Conservation (phyloP, 345 rosid species). For the Eucalyptus fibrosa region DNA sequence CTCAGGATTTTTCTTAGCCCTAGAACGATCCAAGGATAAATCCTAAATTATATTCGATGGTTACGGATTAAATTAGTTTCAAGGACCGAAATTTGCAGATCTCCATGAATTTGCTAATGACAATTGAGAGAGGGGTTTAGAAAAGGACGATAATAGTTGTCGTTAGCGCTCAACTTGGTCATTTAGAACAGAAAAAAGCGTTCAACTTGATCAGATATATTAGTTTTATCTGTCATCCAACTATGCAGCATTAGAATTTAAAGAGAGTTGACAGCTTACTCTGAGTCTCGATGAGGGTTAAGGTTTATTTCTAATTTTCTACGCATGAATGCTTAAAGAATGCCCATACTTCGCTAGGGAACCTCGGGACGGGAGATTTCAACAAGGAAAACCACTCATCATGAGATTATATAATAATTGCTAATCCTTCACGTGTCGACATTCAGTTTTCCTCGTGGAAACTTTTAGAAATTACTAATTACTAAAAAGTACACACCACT, state of each 20-base stretch:
- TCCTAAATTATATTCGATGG: background rate
- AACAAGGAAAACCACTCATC: background rate
- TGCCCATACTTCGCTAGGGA: background rate
- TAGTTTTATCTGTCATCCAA: background rate
- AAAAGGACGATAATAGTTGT: background rate
- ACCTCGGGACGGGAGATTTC: background rate
- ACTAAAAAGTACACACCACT: background rate
- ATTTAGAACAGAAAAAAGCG: background rate
- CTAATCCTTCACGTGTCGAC: background rate
- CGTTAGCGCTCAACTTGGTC: background rate
- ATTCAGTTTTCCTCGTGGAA: background rate
- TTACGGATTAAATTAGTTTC: background rate
- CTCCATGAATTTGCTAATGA: background rate
- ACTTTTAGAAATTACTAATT: background rate
- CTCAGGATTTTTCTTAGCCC: background rate
- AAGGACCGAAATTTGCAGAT: background rate
- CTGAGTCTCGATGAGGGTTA: background rate
- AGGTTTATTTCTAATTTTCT: background rate
- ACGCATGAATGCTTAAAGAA: background rate
- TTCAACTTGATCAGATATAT: background rate
- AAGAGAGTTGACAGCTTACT: background rate
- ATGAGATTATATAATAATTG: background rate
- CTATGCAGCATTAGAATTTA: background rate
- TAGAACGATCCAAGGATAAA: background rate
- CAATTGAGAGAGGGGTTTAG: background rate